Percentiles rank a stretch among this genome's conserved stretches.
Evolutionary conservation across 768 basidiomycete species (phyloP).

Genomic region (Cystobasidium onofrii): DNA sequence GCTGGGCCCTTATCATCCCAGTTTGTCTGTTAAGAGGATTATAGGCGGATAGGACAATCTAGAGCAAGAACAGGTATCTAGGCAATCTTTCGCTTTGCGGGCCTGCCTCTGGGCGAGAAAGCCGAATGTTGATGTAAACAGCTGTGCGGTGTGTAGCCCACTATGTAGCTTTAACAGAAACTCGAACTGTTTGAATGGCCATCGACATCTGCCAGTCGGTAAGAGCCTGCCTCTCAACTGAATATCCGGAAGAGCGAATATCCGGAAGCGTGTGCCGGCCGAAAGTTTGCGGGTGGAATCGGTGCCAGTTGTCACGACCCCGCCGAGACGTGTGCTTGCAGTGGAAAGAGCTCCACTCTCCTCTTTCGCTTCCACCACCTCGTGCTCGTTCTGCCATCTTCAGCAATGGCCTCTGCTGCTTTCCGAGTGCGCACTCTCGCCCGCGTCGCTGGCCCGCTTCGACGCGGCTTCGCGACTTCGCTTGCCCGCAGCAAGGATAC

Average conservation of each 20-base stretch:
- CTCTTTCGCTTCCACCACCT: not conserved
- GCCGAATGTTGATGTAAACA: too few relatives aligned
- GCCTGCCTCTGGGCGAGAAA: too few relatives aligned
- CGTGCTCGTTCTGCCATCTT: not conserved
- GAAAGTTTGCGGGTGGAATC: conserved; percentile 13
- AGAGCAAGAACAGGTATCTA: too few relatives aligned
- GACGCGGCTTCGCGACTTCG: conserved; percentile 20
- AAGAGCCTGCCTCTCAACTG: not conserved
- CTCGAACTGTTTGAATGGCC: too few relatives aligned
- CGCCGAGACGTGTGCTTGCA: not conserved
- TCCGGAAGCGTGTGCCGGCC: not conserved
- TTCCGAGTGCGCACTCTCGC: conserved; percentile 15
- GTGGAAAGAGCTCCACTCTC: not conserved
- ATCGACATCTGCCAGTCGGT: too few relatives aligned
- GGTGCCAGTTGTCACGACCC: not conserved
- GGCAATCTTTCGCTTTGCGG: too few relatives aligned
- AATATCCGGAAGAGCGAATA: not conserved
- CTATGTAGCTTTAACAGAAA: too few relatives aligned
- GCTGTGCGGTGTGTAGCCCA: too few relatives aligned
- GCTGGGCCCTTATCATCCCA: too few relatives aligned
- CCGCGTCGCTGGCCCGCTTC: not conserved
- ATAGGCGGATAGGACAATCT: too few relatives aligned
- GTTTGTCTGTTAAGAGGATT: too few relatives aligned
- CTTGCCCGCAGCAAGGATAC: conserved; percentile 20
- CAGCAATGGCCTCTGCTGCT: not conserved